Evolutionary conservation across 768 basidiomycete species (phyloP), one percentile per base, ranked within the genome.

Genomic region (Neoboletus brunneissimus): DNA sequence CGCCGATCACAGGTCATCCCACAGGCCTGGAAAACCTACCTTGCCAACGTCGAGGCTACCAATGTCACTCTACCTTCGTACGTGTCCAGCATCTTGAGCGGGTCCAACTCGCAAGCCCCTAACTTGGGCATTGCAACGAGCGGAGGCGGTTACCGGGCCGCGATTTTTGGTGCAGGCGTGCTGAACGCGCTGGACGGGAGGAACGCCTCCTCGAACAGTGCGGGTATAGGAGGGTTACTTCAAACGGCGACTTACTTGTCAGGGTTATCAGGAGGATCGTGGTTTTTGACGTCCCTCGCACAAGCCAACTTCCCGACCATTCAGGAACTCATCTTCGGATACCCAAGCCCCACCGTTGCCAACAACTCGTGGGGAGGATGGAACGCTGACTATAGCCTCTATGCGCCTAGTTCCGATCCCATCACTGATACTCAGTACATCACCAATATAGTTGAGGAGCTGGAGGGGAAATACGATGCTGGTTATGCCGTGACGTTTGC

Each of bases 71-170:
- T 76, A 0, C 76, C 78, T 2, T 29, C 52, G 5, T 79, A 79
- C 42, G 72, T 75, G 10, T 61, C 67, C 13, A 43, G 53, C 31
- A 75, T 79, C 41, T 53, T 72, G 23, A 54, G n/a, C 16, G 69
- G 60, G 2, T 49, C 57, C 10, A 61, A 57, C 27, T 27, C 55
- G 1, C 48, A 67, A 16, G 56, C 67, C 0, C 79, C 79, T 4
- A 74, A 61, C 20, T 62, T 82, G 7, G 81, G 76, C 0, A 79
- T 84, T 50, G 82, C 84, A 0, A 67, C 77, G 23, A 81, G 79
- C 27, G 85, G 85, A 15, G 85, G 85, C 9, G 79, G 83, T 0
- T 78, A 81, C 48, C 70, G 85, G 15, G 85, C 85, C 0, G 80
- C 82, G 5, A 72, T 82, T 8, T 80, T 78, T 49, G 79, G 77